Evolutionary conservation across 129 eudicot species (phyloP).

Genomic region (Solidago caesia): DNA sequence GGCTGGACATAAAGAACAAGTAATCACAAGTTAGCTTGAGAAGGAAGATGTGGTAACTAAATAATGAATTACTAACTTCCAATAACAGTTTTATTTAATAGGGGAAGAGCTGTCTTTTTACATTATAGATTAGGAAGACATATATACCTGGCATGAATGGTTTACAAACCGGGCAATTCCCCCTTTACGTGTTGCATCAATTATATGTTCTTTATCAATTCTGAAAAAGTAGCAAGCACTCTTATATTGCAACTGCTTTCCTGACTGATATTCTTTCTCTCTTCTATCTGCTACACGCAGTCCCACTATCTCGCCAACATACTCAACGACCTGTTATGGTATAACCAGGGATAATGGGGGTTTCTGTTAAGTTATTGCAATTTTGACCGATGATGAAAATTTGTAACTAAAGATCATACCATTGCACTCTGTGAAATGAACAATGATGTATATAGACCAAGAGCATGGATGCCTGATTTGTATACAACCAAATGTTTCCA

Average conservation of each 20-base stretch:
- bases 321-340: slow-evolving; percentile 64
- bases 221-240: slow-evolving; percentile 83
- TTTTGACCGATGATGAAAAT: not conserved
- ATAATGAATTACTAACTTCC: not conserved
- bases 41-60: slow-evolving; percentile 6
- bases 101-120: not conserved
- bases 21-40: slow-evolving; percentile 28
- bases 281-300: slow-evolving; percentile 80
- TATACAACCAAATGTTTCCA: slow-evolving; percentile 77
- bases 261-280: slow-evolving; percentile 67
- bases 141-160: slow-evolving; percentile 74
- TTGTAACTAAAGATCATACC: slow-evolving; percentile 40
- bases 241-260: slow-evolving; percentile 67
- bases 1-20: slow-evolving; percentile 49
- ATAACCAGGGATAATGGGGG: not conserved
- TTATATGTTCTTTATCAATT: slow-evolving; percentile 75
- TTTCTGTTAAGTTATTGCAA: not conserved
- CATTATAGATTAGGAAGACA: not conserved
- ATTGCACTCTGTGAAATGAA: slow-evolving; percentile 69
- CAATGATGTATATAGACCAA: slow-evolving; percentile 79
- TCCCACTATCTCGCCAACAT: slow-evolving; percentile 85
- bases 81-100: not conserved
- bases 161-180: slow-evolving; percentile 91
- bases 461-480: slow-evolving; percentile 85
- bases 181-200: slow-evolving; percentile 81